Conservation (phyloP, 148 eudicot species). For the Dianthus caryophyllus region DNA sequence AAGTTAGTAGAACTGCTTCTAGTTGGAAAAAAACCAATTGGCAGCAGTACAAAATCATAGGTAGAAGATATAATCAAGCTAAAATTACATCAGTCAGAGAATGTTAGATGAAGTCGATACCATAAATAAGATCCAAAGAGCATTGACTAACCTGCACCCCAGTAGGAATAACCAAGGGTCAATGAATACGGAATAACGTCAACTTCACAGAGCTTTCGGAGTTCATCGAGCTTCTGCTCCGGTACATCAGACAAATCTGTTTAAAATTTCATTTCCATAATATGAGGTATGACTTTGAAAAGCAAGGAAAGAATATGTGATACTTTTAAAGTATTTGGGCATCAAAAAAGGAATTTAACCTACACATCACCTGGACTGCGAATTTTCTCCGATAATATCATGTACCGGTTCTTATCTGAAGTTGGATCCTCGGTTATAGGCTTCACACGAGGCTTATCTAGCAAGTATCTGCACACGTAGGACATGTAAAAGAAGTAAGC, state of each 20-base stretch:
- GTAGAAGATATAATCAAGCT: neutral
- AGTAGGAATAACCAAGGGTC: constrained; percentile 90
- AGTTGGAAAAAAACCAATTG: neutral
- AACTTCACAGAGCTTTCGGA: constrained; percentile 55
- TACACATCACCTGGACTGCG: constrained; percentile 47
- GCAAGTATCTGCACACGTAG: constrained; percentile 51
- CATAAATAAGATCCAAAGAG: neutral
- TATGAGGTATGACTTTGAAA: constrained; percentile 1
- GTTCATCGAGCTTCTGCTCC: constrained; percentile 59
- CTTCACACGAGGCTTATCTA: constrained; percentile 86
- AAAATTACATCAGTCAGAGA: neutral
- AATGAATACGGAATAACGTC: constrained; percentile 79
- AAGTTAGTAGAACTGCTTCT: neutral
- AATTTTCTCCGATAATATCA: constrained; percentile 79
- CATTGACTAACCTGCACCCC: constrained; percentile 73
- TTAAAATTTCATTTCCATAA: constrained; percentile 3
- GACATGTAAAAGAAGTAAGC: neutral
- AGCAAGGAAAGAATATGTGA: neutral
- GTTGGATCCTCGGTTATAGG: constrained; percentile 89
- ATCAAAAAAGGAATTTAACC: constrained; percentile 1
- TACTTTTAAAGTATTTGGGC: neutral
- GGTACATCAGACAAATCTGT: constrained; percentile 89
- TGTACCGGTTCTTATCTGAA: constrained; percentile 52
- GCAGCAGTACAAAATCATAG: neutral
- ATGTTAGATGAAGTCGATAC: neutral